Conservation (phyloP, 345 rosid genomes). For the Pugionium dolabratum region DNA sequence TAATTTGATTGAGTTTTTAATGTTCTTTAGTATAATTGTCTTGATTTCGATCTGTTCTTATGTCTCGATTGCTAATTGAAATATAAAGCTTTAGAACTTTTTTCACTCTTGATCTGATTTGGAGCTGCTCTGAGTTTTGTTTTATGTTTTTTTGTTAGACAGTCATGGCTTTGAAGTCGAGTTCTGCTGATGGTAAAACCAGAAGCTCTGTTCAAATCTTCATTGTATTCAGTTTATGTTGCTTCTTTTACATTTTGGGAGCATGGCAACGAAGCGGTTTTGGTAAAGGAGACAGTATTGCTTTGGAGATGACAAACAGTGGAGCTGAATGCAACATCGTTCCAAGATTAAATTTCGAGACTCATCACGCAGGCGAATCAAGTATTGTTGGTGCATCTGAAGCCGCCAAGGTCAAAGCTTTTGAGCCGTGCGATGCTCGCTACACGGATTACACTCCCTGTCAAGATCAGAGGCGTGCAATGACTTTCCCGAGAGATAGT, state of each 20-base stretch:
- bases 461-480: slow-evolving; percentile 93
- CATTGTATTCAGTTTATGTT: slow-evolving; percentile 76
- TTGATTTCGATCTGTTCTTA: slow-evolving; percentile 26
- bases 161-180: slow-evolving; percentile 73
- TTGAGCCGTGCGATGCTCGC: slow-evolving; percentile 64
- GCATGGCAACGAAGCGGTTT: slow-evolving; percentile 99
- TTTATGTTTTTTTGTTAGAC: slow-evolving; percentile 28
- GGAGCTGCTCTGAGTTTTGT: slow-evolving; percentile 30
- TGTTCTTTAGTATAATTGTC: slow-evolving; percentile 20
- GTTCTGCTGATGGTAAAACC: slow-evolving; percentile 72
- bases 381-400: slow-evolving; percentile 46
- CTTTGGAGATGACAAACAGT: slow-evolving; percentile 74
- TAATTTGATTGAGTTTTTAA: neutral
- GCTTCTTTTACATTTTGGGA: slow-evolving; percentile 88
- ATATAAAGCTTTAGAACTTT: slow-evolving; percentile 22
- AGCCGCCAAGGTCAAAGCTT: slow-evolving; percentile 52
- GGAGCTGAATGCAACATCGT: slow-evolving; percentile 79
- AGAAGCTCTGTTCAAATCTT: slow-evolving; percentile 87
- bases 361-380: slow-evolving; percentile 86
- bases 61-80: neutral
- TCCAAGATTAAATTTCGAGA: slow-evolving; percentile 77
- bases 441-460: slow-evolving; percentile 95
- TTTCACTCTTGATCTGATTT: neutral
- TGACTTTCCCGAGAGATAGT: slow-evolving; percentile 93
- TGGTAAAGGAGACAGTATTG: slow-evolving; percentile 97